Evolutionary conservation across 257 asterid genomes (phyloP).

Genomic region (Nicotiana benthamiana): DNA sequence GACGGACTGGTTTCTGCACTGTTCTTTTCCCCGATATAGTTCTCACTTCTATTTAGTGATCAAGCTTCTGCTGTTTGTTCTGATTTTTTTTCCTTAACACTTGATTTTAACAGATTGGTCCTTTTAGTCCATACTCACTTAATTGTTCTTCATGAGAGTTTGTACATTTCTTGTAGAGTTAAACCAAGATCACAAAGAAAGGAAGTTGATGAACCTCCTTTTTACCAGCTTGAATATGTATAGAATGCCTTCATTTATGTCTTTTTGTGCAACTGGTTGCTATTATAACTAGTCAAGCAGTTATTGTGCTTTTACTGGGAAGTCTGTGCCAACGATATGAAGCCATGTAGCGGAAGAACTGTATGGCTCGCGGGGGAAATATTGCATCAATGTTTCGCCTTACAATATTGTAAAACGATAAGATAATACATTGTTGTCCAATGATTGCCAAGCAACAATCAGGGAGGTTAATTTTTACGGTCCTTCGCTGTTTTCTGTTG

Average conservation of each 20-base stretch:
- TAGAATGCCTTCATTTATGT: not conserved
- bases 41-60: not conserved
- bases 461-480: not conserved
- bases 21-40: not conserved
- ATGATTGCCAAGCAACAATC: not conserved
- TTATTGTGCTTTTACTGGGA: not conserved
- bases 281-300: not conserved
- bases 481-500: not conserved
- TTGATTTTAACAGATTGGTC: slow-evolving; percentile 10
- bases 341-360: not conserved
- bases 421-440: not conserved
- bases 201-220: not conserved
- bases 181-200: slow-evolving; percentile 1
- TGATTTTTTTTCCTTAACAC: slow-evolving; percentile 2
- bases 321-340: not conserved
- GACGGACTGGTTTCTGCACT: slow-evolving; percentile 12
- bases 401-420: not conserved
- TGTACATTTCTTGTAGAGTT: slow-evolving; percentile 24
- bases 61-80: not conserved
- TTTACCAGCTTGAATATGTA: not conserved
- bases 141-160: slow-evolving; percentile 11
- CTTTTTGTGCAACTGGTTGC: not conserved
- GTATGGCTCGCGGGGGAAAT: not conserved
- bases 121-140: slow-evolving; percentile 13
- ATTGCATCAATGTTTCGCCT: not conserved